Base-by-base conservation (phyloP, 345 rosid genomes). In the Odontarrhena argentea region DNA sequence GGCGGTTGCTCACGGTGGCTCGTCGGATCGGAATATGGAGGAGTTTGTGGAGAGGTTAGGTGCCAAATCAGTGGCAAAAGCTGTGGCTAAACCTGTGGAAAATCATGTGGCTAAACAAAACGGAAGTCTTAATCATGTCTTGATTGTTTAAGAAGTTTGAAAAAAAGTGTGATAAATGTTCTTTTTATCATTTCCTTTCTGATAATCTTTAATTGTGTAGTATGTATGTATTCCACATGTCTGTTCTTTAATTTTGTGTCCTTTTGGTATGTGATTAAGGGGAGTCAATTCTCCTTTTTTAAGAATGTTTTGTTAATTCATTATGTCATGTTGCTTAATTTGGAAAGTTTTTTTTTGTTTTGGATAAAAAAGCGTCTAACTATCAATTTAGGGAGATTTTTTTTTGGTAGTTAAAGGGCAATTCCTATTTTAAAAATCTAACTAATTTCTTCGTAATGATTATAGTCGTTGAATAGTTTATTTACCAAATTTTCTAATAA, bases 1-100 rank as follows among this genome's bases (percentile, higher is more conserved):
- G 5, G 95, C 98, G 0, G 89, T 82, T 48, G 84, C 79, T n/a
- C 87, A 68, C 14, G 89, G 96, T 48, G 98, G 96, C 2, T 86
- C 96, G 3, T 92, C 96, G 4, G 81, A 82, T 35, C 36, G 65
- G 70, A 87, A 84, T 71, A 41, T 92, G 7, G 82, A 81, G 22
- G 82, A 68, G n/a, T 92, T 92, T 58, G 85, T 84, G 26, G 90
- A 86, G 32, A 89, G 81, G 59, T 62, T 89, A 22, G 83, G 66
- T 52, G 79, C 10, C 13, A 78, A 69, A 25, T 52, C 46, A 15
- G 61, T 73, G 41, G 71, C 14, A 1, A 73, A 73, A 70, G 14
- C 13, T 4, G 7, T 4, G 12, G 5, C 10, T 42, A 42, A 42
- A 10, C n/a, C 46, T 2, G 46, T 42, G n/a, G 46, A 7, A 10